Evolutionary conservation across 208 protist genomes (phyloP).

Genomic region (Novymonas esmeraldas): DNA sequence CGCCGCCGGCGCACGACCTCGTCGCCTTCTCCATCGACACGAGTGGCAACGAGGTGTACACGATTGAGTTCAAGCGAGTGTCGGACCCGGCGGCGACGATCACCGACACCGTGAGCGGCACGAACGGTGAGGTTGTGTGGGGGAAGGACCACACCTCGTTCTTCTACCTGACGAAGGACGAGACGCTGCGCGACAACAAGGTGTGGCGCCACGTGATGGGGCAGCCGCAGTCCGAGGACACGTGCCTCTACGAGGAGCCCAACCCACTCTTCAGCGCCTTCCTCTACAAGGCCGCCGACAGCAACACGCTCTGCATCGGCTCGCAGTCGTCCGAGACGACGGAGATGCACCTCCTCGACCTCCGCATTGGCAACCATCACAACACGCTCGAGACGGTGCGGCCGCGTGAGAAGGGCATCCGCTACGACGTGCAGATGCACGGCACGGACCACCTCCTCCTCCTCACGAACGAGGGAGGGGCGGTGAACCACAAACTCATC

Average conservation of each 20-base stretch:
- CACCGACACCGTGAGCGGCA: conserved; percentile 64
- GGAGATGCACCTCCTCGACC: conserved; percentile 76
- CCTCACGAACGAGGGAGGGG: conserved; percentile 78
- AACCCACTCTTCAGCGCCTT: conserved; percentile 75
- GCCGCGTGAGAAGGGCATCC: conserved; percentile 75
- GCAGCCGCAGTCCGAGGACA: conserved; percentile 66
- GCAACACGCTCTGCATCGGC: conserved; percentile 63
- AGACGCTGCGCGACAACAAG: conserved; percentile 75
- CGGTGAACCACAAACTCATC: conserved; percentile 82
- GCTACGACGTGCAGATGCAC: conserved; percentile 81
- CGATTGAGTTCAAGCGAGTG: conserved; percentile 60
- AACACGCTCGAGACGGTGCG: conserved; percentile 69
- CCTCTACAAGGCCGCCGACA: conserved; percentile 62
- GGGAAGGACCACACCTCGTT: conserved; percentile 57
- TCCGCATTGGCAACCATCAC: conserved; percentile 63
- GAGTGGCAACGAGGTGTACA: conserved; percentile 86
- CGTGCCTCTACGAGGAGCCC: conserved; percentile 79
- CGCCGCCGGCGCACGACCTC: conserved; percentile 61
- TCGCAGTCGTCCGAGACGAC: conserved; percentile 80
- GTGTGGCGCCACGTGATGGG: conserved; percentile 88
- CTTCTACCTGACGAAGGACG: conserved; percentile 89
- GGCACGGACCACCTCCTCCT: conserved; percentile 72
- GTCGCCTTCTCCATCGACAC: conserved; percentile 88
- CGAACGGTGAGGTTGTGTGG: conserved; percentile 82
- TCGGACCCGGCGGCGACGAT: conserved; percentile 23